Evolutionary conservation across 106 monocot species (phyloP).

Genomic region (Apostasia ramifera): DNA sequence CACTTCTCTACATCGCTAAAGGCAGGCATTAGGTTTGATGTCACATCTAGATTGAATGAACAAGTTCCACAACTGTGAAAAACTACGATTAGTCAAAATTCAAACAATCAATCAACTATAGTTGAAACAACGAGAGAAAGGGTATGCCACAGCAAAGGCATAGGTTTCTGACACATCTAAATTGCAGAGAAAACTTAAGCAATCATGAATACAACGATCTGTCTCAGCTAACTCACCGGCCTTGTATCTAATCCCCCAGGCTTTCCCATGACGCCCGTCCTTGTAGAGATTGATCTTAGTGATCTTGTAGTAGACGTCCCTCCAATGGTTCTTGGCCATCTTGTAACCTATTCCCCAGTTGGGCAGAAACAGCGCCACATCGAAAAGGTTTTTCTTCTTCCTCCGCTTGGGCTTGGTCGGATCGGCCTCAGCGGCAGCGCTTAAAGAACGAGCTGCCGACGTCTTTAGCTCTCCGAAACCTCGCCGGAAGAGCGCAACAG

Average conservation of each 20-base stretch:
- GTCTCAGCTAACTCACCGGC: slow-evolving; percentile 40
- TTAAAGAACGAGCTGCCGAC: slow-evolving; percentile 6
- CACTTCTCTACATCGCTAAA: no score
- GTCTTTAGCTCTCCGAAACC: slow-evolving; percentile 25
- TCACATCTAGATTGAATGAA: no score
- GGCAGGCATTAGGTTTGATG: no score
- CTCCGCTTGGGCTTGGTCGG: slow-evolving; percentile 39
- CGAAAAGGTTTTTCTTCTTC: slow-evolving; percentile 98
- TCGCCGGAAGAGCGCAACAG: slow-evolving; percentile 29
- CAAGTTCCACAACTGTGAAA: no score
- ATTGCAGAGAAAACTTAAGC: no score
- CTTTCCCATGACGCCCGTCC: slow-evolving; percentile 94
- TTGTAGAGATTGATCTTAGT: slow-evolving; percentile 99
- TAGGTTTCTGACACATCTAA: no score
- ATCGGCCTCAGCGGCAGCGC: slow-evolving; percentile 4
- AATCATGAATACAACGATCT: no score
- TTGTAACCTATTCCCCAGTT: slow-evolving; percentile 88
- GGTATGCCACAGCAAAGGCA: no score
- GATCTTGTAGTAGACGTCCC: slow-evolving; percentile 79
- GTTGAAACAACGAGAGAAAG: no score
- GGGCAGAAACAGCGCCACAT: slow-evolving; percentile 88
- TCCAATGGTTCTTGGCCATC: slow-evolving; percentile 86
- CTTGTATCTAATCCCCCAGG: slow-evolving; percentile 84
- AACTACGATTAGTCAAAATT: no score
- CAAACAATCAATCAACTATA: no score